These are phyloP conservation scores for Chenopodium quinoa DNA, from an alignment of 148 eudicot species.

Conservation along the genomic window DNA sequence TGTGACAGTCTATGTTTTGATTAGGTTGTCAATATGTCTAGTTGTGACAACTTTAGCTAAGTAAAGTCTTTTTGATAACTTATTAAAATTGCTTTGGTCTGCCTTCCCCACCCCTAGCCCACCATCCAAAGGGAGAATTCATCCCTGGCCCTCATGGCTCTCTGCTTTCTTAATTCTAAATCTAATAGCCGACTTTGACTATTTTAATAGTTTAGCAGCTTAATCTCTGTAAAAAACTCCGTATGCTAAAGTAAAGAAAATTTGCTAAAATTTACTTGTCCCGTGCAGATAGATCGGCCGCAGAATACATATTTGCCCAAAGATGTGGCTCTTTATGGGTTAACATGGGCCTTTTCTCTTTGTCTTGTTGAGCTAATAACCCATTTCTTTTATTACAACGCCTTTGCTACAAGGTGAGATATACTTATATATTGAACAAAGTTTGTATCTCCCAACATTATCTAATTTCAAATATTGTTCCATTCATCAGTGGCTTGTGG, in stretches of 20 bases:
- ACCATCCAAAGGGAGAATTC: neutral
- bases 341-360: slow-evolving; percentile 72
- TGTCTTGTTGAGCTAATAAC: slow-evolving; percentile 71
- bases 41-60: neutral
- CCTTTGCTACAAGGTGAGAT: slow-evolving; percentile 80
- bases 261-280: neutral
- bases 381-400: slow-evolving; percentile 81
- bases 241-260: neutral
- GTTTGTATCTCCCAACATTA: slow-evolving; percentile 2
- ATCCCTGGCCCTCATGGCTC: neutral
- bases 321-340: slow-evolving; percentile 76
- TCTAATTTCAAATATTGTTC: slow-evolving; percentile 15
- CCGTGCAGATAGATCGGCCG: slow-evolving; percentile 71
- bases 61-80: neutral
- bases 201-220: neutral
- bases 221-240: neutral
- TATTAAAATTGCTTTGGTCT: neutral
- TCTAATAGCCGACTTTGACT: neutral
- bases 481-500: slow-evolving; percentile 67
- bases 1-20: neutral
- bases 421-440: neutral
- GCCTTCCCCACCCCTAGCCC: neutral
- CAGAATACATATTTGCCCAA: slow-evolving; percentile 56
- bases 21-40: neutral
- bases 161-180: neutral